Evolutionary conservation across 2,329 filamentous ascomycete genomes (phyloP), one percentile per base, ranked within the genome.

Genomic region (Phialemoniopsis sp.): DNA sequence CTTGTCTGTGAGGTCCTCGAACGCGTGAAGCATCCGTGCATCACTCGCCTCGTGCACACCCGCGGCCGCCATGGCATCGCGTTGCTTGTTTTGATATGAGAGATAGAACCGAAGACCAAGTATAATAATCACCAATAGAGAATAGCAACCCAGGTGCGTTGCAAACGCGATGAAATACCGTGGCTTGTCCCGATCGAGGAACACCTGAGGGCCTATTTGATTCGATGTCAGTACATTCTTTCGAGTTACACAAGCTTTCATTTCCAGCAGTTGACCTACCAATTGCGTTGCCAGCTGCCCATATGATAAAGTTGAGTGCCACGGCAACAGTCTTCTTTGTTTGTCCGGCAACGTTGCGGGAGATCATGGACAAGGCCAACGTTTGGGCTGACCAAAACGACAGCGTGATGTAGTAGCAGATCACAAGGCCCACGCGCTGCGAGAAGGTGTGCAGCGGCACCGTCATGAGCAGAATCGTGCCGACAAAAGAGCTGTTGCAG

Each of bases 351-450:
- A 87, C 67, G 52, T 88, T 88, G 13, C 82, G 73, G 1, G 78
- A 78, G 41, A 87, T 71, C 67, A 88, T 73, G 13, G 80, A 82
- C 49, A 88, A 70, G 8, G 74, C 68, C 12, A 87, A 65, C 3
- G 80, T 84, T 51, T 85, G 78, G 0, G 82, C 83, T 0, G 84
- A 81, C 84, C 84, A 89, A 72, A 89, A 89, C 5, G 81, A 87
- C 14, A 88, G 70, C 0, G 43, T 82, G 45, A 89, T 82, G 63
- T 89, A 89, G 68, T 89, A 89, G 52, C 72, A 76, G 52, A 89
- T 76, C 13, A 89, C 64, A 1, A 89, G 70, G 6, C 85, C 85
- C 19, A 82, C 71, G 58, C 83, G 74, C 29, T 78, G 80, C 8
- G 72, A 59, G 29, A 69, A 67, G 32, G 67, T 75, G 7, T 70